Percentiles rank a stretch among this genome's conserved stretches.
Evolutionary conservation across 2,329 filamentous ascomycete genomes (phyloP).

Genomic region (Alternaria sp.): DNA sequence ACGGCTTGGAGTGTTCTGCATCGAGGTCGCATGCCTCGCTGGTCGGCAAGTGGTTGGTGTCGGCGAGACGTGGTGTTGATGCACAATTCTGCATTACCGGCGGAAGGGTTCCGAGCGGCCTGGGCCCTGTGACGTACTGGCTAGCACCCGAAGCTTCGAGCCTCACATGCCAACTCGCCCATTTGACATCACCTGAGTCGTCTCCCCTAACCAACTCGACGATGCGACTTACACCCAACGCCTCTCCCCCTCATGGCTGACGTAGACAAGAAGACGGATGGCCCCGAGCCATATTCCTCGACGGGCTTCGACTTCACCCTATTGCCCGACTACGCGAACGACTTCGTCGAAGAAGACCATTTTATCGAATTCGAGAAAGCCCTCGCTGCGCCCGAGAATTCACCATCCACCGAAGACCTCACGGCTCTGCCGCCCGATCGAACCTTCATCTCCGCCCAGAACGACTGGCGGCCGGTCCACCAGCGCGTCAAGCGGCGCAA

Average conservation of each 20-base stretch:
- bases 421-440: conserved; percentile 51
- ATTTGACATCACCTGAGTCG: neutral
- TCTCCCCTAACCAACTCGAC: conserved; percentile 5
- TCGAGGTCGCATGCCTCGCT: conserved; percentile 28
- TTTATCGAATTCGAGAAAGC: conserved; percentile 80
- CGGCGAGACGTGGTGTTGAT: neutral
- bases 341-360: conserved; percentile 77
- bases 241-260: conserved; percentile 48
- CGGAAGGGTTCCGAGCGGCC: conserved; percentile 7
- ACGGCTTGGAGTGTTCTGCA: conserved; percentile 12
- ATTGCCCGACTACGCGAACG: conserved; percentile 79
- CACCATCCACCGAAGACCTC: conserved; percentile 67
- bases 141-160: conserved; percentile 6
- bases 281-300: conserved; percentile 65
- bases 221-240: conserved; percentile 20
- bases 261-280: conserved; percentile 54
- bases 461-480: conserved; percentile 92
- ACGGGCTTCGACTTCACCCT: conserved; percentile 71
- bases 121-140: conserved; percentile 13
- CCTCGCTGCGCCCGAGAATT: conserved; percentile 78
- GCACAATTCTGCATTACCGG: conserved; percentile 2
- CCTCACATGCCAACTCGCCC: conserved; percentile 7
- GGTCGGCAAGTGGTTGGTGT: neutral
- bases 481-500: conserved; percentile 65
- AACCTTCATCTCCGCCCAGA: conserved; percentile 83